A percentile compares a stretch with the other conserved stretches of the same genome.
These are phyloP conservation scores for Elsinoe necatrix DNA, from an alignment of 2,329 filamentous ascomycete genomes.

Conservation along the genomic window DNA sequence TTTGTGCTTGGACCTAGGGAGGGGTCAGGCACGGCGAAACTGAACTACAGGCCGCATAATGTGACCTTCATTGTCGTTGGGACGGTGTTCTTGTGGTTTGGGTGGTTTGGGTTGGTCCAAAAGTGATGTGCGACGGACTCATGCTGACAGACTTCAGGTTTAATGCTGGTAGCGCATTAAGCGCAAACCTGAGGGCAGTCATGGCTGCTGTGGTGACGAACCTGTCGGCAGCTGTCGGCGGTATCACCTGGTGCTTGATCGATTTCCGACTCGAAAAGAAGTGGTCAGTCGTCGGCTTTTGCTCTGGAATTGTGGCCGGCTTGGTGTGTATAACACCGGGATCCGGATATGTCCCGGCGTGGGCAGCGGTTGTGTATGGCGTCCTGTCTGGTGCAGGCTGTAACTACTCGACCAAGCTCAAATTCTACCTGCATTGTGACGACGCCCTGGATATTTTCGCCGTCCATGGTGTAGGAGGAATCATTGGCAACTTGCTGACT, in stretches of 20 bases:
- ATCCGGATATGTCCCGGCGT: constrained; percentile 76
- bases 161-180: constrained; percentile 76
- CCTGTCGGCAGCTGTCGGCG: constrained; percentile 42
- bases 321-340: constrained; percentile 83
- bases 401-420: constrained; percentile 87
- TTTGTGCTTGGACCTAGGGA: constrained; percentile 82
- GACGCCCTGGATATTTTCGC: constrained; percentile 86
- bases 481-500: constrained; percentile 71
- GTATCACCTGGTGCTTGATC: constrained; percentile 31
- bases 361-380: constrained; percentile 74
- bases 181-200: constrained; percentile 73
- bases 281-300: constrained; percentile 62
- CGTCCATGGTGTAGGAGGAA: constrained; percentile 67
- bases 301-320: constrained; percentile 79
- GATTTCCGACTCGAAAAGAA: constrained; percentile 69
- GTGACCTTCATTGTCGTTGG: constrained; percentile 87
- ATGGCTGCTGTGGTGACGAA: constrained; percentile 85
- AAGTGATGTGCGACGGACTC: background rate
- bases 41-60: constrained; percentile 89
- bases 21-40: constrained; percentile 76
- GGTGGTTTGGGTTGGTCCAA: constrained; percentile 68
- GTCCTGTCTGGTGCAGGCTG: constrained; percentile 66
- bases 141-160: constrained; percentile 65
- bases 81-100: constrained; percentile 54
- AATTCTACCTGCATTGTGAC: constrained; percentile 72